Evolutionary conservation across 495 filamentous ascomycete species (phyloP).

Genomic region (Tuber calosporum): DNA sequence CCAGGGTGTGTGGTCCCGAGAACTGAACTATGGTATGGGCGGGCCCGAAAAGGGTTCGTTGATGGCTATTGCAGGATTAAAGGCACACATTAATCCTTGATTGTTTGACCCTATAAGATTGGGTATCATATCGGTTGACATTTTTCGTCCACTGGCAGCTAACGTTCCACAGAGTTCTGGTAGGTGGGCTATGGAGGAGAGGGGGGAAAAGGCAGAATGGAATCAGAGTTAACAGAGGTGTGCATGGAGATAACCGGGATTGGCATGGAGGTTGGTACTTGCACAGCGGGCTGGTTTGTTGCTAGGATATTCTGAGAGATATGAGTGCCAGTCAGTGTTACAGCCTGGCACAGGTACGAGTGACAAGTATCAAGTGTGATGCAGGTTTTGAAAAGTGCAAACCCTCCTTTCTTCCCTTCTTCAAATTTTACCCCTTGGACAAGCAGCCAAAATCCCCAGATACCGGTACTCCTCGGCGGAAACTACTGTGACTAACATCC

Average conservation of each 20-base stretch:
- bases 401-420: not conserved
- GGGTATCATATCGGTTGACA: not conserved
- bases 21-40: not conserved
- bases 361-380: not conserved
- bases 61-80: not conserved
- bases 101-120: not conserved
- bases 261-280: not conserved
- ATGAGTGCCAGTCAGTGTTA: not conserved
- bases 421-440: not conserved
- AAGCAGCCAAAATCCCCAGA: not conserved
- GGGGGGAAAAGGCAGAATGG: not conserved
- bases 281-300: not conserved
- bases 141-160: not conserved
- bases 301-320: not conserved
- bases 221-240: not conserved
- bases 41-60: not conserved
- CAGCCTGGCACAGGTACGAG: not conserved
- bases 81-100: not conserved
- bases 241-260: not conserved
- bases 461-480: too few relatives aligned
- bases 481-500: not conserved
- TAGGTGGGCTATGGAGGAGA: not conserved
- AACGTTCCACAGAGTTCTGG: not conserved
- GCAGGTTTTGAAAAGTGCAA: not conserved
- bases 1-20: not conserved